These are phyloP conservation scores for Cryoendolithus antarcticus DNA, from an alignment of 2,329 filamentous ascomycete genomes.

Conservation along the genomic window DNA sequence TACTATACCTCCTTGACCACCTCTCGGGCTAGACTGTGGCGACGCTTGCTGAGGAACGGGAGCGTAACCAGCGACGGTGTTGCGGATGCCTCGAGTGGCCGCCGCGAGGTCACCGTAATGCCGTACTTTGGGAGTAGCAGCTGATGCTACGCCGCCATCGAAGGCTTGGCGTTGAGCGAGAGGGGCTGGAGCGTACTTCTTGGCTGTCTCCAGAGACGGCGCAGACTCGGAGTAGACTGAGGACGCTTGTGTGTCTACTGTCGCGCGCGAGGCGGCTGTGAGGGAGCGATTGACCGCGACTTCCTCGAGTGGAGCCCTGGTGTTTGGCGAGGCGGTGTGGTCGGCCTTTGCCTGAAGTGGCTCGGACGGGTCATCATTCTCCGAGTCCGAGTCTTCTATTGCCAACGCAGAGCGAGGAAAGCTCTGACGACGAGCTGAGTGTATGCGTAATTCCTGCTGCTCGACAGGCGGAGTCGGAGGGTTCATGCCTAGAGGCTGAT, in stretches of 20 bases:
- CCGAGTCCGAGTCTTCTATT: slow-evolving; percentile 6
- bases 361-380: slow-evolving; percentile 3
- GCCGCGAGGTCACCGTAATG: slow-evolving; percentile 37
- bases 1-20: slow-evolving; percentile 4
- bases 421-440: neutral
- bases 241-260: slow-evolving; percentile 9
- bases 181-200: neutral
- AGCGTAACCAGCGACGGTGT: slow-evolving; percentile 6
- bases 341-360: slow-evolving; percentile 1
- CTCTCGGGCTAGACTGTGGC: slow-evolving; percentile 8
- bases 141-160: slow-evolving; percentile 3
- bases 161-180: slow-evolving; percentile 4
- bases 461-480: slow-evolving; percentile 28
- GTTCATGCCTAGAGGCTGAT: slow-evolving; percentile 35
- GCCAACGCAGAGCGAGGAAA: slow-evolving; percentile 7
- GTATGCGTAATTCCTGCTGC: slow-evolving; percentile 1
- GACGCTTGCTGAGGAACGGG: neutral
- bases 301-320: slow-evolving; percentile 6
- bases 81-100: slow-evolving; percentile 27
- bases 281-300: slow-evolving; percentile 18
- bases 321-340: neutral
- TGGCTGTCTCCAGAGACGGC: slow-evolving; percentile 12
- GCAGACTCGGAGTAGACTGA: slow-evolving; percentile 24
- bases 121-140: slow-evolving; percentile 27
- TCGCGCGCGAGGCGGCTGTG: slow-evolving; percentile 17